Evolutionary conservation across 768 basidiomycete species (phyloP), one percentile per base, ranked within the genome.

Genomic region (Flagelloscypha sp.): DNA sequence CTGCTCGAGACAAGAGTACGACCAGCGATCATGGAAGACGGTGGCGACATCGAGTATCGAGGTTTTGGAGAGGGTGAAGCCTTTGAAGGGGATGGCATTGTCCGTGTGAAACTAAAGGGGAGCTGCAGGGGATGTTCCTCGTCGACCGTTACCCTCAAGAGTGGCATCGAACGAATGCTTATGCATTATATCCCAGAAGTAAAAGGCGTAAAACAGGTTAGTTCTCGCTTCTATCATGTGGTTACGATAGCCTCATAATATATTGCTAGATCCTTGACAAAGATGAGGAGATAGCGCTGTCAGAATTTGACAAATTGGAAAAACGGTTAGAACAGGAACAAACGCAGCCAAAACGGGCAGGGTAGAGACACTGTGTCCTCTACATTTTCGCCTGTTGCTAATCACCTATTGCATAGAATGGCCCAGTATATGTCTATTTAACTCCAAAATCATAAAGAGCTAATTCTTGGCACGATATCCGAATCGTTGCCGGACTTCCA

Each of bases 101-200:
- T 99, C 5, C 74, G 74, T 53, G 69, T 99, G 20, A 94, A 84
- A 57, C 68, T 99, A 41, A 98, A 98, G 67, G 95, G 95, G 19
- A 94, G 90, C 52, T 99, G 95, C 59, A 68, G 95, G 55, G 95
- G 95, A 10, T 98, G 95, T 56, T 79, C 79, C 44, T 90, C 87
- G 21, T 93, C 88, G 54, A 79, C 87, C 5, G 93, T 98, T 22
- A 99, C 95, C 11, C 64, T 99, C 38, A 99, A 98, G 70, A 79
- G 76, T 42, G 95, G 95, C 7, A 97, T 99, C 35, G 95, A 99
- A 62, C 70, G 95, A 44, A 98, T 99, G 95, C 64, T 99, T 49
- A 92, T 89, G 89, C 94, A 98, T 61, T 98, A 98, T 52, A 89
- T 99, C 36, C 94, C 94, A 2, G 87, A 94, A 59, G 90, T 94